Conservation (phyloP, 2,329 filamentous ascomycete species). For the Knufia fluminis region DNA sequence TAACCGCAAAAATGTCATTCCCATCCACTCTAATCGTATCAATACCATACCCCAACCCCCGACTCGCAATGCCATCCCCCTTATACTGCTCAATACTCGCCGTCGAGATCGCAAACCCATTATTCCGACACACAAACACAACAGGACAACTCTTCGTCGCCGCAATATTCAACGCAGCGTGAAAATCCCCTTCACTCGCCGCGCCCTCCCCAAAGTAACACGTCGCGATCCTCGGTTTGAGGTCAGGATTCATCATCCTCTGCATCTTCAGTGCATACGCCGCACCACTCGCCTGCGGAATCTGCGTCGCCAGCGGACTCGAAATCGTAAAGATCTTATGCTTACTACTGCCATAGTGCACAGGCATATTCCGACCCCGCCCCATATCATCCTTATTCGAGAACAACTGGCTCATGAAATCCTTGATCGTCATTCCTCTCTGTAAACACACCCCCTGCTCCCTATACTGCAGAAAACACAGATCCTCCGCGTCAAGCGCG, state of each 20-base stretch:
- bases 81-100: constrained; percentile 85
- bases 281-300: constrained; percentile 78
- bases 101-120: constrained; percentile 84
- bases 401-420: constrained; percentile 96
- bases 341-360: constrained; percentile 72
- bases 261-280: constrained; percentile 83
- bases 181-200: constrained; percentile 84
- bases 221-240: constrained; percentile 59
- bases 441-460: constrained; percentile 88
- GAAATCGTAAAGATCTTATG: constrained; percentile 87
- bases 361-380: constrained; percentile 86
- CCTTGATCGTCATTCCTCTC: constrained; percentile 71
- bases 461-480: constrained; percentile 89
- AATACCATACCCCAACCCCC: constrained; percentile 85
- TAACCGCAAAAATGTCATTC: constrained; percentile 87
- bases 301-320: constrained; percentile 76
- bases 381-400: constrained; percentile 74
- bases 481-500: constrained; percentile 71
- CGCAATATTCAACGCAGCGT: constrained; percentile 82
- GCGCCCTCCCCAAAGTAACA: constrained; percentile 90
- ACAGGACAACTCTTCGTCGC: constrained; percentile 80
- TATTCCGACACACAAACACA: constrained; percentile 86
- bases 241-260: constrained; percentile 59
- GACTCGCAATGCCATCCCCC: constrained; percentile 79
- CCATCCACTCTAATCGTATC: constrained; percentile 86